Evolutionary conservation across 768 basidiomycete genomes (phyloP), one percentile per base, ranked within the genome.

Genomic region (Floccularia luteovirens): DNA sequence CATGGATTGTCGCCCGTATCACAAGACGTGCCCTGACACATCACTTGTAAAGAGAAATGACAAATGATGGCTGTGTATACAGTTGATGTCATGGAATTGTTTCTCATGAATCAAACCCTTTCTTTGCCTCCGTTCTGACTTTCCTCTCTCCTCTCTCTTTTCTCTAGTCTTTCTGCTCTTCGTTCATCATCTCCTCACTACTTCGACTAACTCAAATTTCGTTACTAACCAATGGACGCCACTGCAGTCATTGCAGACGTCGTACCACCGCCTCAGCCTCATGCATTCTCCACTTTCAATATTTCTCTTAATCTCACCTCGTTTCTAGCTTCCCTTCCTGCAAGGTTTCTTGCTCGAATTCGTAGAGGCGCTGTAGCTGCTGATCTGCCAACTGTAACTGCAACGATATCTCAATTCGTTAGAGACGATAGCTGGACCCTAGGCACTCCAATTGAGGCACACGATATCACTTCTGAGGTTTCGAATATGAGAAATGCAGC

Each of bases 291-390:
- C 38, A 25, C 14, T 14, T 41, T 32, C 31, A 41, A 41, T 17
- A 41, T 41, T 10, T 19, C 39, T 5, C 31, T 41, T 14, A 41
- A 41, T 23, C 21, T 41, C 22, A 32, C 12, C 22, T 41, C 39
- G 8, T 11, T 41, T 5, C 22, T 41, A 8, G n/a, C 39, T 11
- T 41, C 22, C 21, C 16, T 41, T 7, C 67, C 68, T 2, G 60
- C 61, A 24, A 62, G 64, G 22, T 49, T 69, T 2, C 49, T 72
- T 20, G 56, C 59, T 7, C 58, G 62, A 28, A 59, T 75, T 21
- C 61, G 66, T 34, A 58, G 52, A 25, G 51, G 63, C 24, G 62
- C 60, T 46, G 49, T 59, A 31, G 24, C 30, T 33, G 24, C 17
- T 20, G 12, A 12, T 11, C 36, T 8, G 13, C 10, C 22, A 13